Evolutionary conservation across 306 rosid genomes (phyloP).

Genomic region (Astragalus glycyphyllos): DNA sequence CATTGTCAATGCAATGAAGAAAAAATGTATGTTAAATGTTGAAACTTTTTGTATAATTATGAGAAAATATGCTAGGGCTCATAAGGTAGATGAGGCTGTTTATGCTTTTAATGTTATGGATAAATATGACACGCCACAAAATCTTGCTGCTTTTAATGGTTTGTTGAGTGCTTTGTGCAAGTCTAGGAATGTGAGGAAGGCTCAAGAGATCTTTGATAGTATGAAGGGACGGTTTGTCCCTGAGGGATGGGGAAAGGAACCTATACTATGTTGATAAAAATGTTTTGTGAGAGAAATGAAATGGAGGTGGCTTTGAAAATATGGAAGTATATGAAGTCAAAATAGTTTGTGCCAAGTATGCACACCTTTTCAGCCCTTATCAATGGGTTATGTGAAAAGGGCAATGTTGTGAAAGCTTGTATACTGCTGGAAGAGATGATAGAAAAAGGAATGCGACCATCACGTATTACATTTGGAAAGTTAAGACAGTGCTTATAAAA

Average conservation of each 20-base stretch:
- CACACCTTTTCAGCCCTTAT: conserved; percentile 79
- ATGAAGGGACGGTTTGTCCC: conserved; percentile 69
- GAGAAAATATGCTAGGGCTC: conserved; percentile 85
- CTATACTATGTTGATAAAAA: conserved; percentile 85
- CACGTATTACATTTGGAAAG: conserved; percentile 54
- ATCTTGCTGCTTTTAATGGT: conserved; percentile 80
- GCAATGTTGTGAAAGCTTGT: conserved; percentile 65
- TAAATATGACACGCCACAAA: conserved; percentile 61
- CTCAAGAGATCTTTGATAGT: conserved; percentile 81
- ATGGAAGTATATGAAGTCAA: conserved; percentile 79
- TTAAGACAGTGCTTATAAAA: conserved; percentile 62
- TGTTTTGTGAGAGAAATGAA: conserved; percentile 71
- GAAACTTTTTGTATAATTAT: conserved; percentile 91
- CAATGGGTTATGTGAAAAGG: conserved; percentile 72
- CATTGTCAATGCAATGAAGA: conserved; percentile 74
- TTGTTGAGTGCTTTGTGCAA: conserved; percentile 80
- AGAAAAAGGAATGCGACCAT: conserved; percentile 65
- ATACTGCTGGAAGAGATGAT: conserved; percentile 43
- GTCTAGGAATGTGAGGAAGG: conserved; percentile 89
- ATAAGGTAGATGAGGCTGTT: conserved; percentile 78
- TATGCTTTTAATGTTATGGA: conserved; percentile 88
- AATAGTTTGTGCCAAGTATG: conserved; percentile 82
- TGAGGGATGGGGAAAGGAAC: conserved; percentile 89
- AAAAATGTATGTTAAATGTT: conserved; percentile 64
- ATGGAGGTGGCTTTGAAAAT: conserved; percentile 68